Evolutionary conservation across 352 stramenopile species (phyloP).

Genomic region (Phytophthora vignae): DNA sequence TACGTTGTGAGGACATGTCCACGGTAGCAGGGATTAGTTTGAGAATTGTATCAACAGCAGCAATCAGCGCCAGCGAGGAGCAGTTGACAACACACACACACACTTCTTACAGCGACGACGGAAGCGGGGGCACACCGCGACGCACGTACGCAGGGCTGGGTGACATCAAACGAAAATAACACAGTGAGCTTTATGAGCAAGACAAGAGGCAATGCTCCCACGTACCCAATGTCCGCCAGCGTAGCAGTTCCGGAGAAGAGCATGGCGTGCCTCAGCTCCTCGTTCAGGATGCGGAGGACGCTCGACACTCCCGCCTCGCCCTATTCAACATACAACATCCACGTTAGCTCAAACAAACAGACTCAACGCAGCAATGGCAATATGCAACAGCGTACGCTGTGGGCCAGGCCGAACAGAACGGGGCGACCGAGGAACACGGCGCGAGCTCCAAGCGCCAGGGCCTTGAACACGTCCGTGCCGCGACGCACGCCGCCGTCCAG

Average conservation of each 20-base stretch:
- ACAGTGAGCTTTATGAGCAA: constrained; percentile 3
- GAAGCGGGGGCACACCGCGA: constrained; percentile 37
- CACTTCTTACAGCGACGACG: constrained; percentile 36
- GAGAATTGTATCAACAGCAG: constrained; percentile 12
- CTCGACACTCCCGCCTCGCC: constrained; percentile 89
- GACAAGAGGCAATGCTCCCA: neutral
- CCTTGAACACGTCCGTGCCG: constrained; percentile 96
- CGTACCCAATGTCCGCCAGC: constrained; percentile 80
- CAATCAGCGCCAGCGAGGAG: constrained; percentile 1
- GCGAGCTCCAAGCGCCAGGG: constrained; percentile 91
- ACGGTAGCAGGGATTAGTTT: neutral
- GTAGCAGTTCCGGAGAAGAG: constrained; percentile 73
- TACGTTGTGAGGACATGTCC: neutral
- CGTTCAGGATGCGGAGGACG: constrained; percentile 92
- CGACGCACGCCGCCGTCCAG: constrained; percentile 95
- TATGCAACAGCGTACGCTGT: constrained; percentile 68
- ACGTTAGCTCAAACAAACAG: neutral
- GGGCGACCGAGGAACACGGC: constrained; percentile 96
- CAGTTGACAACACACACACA: constrained; percentile 8
- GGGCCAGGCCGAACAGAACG: constrained; percentile 93
- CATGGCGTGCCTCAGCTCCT: constrained; percentile 95
- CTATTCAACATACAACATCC: constrained; percentile 25
- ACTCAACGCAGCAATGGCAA: neutral
- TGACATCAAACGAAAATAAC: neutral
- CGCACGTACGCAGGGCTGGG: constrained; percentile 43